Base-by-base conservation (phyloP, 2,329 filamentous ascomycete genomes). In the Fusarium nelsonii region DNA sequence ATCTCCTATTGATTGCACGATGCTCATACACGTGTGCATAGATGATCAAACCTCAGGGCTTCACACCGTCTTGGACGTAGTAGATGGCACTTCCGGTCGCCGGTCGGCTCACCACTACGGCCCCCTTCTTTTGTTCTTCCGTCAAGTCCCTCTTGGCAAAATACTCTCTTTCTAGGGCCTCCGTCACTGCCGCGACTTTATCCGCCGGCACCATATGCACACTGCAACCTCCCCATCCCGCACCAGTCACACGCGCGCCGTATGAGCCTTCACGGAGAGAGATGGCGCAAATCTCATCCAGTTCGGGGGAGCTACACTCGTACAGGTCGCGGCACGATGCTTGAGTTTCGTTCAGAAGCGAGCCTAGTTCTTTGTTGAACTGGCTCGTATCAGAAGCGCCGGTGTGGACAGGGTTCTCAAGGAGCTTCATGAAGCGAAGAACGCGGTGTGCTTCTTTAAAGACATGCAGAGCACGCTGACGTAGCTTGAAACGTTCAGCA, bases 181-280 rank as follows among this genome's bases (percentile, higher is more conserved):
- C 84, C 78, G 88, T 93, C 23, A 99, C 92, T 28, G 83, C 87
- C 7, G 91, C 89, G 1, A 97, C 91, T 80, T 91, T 95, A 74
- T 93, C 87, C 60, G 89, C 92, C 0, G 95, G 92, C 53, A 98
- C 91, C 59, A 99, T 86, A 81, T 99, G 96, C 60, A 99, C 95
- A 64, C 89, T 96, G 82, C 96, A 98, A 4, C 96, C 96, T 65
- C 96, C 96, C 96, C 96, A 99, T 4, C 96, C 96, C 1, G 96
- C 96, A 39, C 96, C 96, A 0, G 95, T 98, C 72, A 97, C 82
- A 28, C 95, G 85, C 72, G 92, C 94, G 30, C 95, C 96, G 77
- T 93, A 94, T 18, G 92, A 89, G 3, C 96, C 96, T 1, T 92
- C 92, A 16, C 83, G 84, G 30, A 90, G 85, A 1, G 94, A 94